Evolutionary conservation across 2,329 filamentous ascomycete genomes (phyloP).

Genomic region (Monosporascus cannonballus): DNA sequence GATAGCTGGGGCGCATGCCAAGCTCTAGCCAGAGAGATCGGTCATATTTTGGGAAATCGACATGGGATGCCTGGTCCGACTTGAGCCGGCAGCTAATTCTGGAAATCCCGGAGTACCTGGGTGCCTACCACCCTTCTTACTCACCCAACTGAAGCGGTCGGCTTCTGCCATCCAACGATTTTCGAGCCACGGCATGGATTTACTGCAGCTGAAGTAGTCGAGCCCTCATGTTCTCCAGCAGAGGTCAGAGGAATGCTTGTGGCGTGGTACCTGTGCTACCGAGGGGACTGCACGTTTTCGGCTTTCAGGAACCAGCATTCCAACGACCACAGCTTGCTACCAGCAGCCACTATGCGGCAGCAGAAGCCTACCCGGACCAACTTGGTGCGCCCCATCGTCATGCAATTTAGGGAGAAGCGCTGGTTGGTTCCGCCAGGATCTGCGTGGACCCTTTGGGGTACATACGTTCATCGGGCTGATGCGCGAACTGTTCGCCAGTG

Average conservation of each 20-base stretch:
- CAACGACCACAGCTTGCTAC: constrained; percentile 11
- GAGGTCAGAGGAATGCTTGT: constrained; percentile 21
- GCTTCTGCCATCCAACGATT: no score
- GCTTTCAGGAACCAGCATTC: constrained; percentile 20
- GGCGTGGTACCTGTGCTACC: constrained; percentile 7
- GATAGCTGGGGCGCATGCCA: neutral
- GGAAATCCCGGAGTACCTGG: no score
- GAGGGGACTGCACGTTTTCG: constrained; percentile 22
- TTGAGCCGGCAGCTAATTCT: no score
- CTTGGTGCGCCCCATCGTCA: neutral
- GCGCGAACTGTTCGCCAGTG: constrained; percentile 8
- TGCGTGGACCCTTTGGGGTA: constrained; percentile 1
- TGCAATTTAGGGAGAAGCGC: neutral
- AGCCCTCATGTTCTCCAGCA: constrained; percentile 5
- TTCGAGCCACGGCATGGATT: no score
- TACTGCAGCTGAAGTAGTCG: neutral
- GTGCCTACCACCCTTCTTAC: no score
- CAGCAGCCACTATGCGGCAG: neutral
- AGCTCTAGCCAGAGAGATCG: neutral
- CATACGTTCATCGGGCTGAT: constrained; percentile 3
- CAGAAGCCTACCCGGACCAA: neutral
- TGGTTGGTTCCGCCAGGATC: constrained; percentile 4
- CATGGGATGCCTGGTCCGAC: neutral
- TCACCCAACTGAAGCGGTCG: neutral
- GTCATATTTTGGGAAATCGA: neutral